Evolutionary conservation across 2,329 filamentous ascomycete genomes (phyloP).

Genomic region (Colletotrichum australisinense): DNA sequence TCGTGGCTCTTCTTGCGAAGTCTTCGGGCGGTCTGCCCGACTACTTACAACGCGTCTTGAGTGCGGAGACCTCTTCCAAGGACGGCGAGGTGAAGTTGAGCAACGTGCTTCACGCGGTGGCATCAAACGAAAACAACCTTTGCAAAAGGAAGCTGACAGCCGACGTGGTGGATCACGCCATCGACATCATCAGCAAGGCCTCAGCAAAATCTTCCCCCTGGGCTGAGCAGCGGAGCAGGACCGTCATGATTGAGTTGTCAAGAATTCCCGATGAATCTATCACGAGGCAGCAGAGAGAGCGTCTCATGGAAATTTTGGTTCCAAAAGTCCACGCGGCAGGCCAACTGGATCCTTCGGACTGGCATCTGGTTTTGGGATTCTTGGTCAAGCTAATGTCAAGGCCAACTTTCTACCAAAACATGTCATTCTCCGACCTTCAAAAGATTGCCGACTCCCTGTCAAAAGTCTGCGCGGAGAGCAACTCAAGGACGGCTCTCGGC

Average conservation of each 20-base stretch:
- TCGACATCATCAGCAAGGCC: slow-evolving; percentile 41
- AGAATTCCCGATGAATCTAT: slow-evolving; percentile 52
- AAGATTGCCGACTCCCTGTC: slow-evolving; percentile 47
- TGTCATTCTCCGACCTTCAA: slow-evolving; percentile 53
- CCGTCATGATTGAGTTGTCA: slow-evolving; percentile 41
- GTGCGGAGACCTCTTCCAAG: neutral
- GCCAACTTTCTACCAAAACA: slow-evolving; percentile 62
- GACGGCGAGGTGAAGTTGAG: slow-evolving; percentile 27
- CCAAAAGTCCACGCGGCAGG: slow-evolving; percentile 39
- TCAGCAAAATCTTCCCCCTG: slow-evolving; percentile 20
- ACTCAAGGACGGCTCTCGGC: slow-evolving; percentile 14
- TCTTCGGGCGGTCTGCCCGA: slow-evolving; percentile 18
- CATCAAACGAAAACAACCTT: slow-evolving; percentile 52
- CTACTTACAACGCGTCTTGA: slow-evolving; percentile 18
- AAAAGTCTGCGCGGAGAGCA: neutral
- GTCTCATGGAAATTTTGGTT: slow-evolving; percentile 50
- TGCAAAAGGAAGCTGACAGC: slow-evolving; percentile 47
- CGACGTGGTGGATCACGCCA: slow-evolving; percentile 47
- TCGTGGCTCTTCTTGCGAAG: slow-evolving; percentile 26
- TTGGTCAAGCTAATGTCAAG: slow-evolving; percentile 61
- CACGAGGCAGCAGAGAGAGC: slow-evolving; percentile 56
- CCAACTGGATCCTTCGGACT: slow-evolving; percentile 42
- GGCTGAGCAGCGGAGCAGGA: slow-evolving; percentile 15
- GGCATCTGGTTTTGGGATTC: slow-evolving; percentile 55
- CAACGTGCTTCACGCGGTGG: slow-evolving; percentile 44